Evolutionary conservation across 2,329 filamentous ascomycete species (phyloP), one percentile per base, ranked within the genome.

Genomic region (Diplodia intermedia): DNA sequence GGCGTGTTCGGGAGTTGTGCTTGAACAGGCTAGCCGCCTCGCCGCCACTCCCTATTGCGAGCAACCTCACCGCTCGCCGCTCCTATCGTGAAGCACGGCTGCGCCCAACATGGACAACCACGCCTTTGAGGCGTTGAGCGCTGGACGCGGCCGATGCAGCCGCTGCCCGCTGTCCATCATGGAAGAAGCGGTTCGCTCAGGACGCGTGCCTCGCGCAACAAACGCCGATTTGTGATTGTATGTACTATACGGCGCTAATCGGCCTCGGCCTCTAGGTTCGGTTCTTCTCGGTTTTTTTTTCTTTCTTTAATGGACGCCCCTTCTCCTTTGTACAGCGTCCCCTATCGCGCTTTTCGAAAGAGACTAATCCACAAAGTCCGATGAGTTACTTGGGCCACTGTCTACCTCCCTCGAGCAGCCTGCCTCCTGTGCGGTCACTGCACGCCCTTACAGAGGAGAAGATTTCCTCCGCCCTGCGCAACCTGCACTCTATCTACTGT

Each of bases 341-440:
- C 43, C 43, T 47, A 20, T n/a, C 18, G n/a, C 43, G 43, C 43
- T 20, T 20, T n/a, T 20, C 11, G 43, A 47, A 47, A 47, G 11
- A 47, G n/a, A 47, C 8, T 9, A 47, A 20, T 31, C 11, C 12
- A 7, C n/a, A 47, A 56, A 36, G 36, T 36, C 40, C 29, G 49
- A 78, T 78, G 77, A 77, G 72, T 40, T 33, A 71, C 43, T 57
- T 70, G 40, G 72, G 72, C 69, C 70, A 66, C 65, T 77, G 73
- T 69, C 71, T 75, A 71, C 72, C 75, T 61, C 77, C 77, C 38
- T 75, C 77, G 47, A 77, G 75, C 73, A 78, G 73, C 68, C 68
- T 79, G 15, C 74, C 73, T 53, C 73, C 75, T 8, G 68, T 76
- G 2, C 74, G 75, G 8, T 70, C 71, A 1, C 69, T 78, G 18